These are phyloP conservation scores for Vigna unguiculata DNA, from an alignment of 306 rosid species.

Conservation along the genomic window DNA sequence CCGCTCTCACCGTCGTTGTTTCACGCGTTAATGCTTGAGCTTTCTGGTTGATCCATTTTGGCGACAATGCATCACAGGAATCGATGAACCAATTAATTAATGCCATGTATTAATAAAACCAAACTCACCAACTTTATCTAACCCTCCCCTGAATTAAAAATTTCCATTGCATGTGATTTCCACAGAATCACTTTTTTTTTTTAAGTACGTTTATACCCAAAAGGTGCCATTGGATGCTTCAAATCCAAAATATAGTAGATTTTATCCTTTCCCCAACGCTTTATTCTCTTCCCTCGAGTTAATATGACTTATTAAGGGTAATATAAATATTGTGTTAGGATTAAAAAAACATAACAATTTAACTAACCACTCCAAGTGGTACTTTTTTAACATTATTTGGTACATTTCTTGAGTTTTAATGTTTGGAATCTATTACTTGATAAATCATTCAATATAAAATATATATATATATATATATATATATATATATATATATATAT, in stretches of 20 bases:
- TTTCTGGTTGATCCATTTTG: constrained; percentile 18
- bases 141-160: constrained; percentile 15
- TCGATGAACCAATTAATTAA: constrained; percentile 3
- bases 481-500: too few species aligned
- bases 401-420: too few species aligned
- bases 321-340: too few species aligned
- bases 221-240: neutral
- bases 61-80: neutral
- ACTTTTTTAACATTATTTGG: too few species aligned
- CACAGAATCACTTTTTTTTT: neutral
- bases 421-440: too few species aligned
- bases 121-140: constrained; percentile 29
- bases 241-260: neutral
- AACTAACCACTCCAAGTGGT: too few species aligned
- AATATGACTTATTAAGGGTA: too few species aligned
- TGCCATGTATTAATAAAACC: neutral
- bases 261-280: neutral
- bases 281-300: neutral
- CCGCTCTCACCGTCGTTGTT: constrained; percentile 5
- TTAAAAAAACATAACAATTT: too few species aligned
- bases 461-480: too few species aligned
- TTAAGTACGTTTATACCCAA: neutral
- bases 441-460: too few species aligned
- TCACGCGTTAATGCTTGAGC: neutral
- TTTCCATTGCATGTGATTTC: constrained; percentile 32